Conservation (phyloP, 331 rosid species). For the Arachis monticola region DNA sequence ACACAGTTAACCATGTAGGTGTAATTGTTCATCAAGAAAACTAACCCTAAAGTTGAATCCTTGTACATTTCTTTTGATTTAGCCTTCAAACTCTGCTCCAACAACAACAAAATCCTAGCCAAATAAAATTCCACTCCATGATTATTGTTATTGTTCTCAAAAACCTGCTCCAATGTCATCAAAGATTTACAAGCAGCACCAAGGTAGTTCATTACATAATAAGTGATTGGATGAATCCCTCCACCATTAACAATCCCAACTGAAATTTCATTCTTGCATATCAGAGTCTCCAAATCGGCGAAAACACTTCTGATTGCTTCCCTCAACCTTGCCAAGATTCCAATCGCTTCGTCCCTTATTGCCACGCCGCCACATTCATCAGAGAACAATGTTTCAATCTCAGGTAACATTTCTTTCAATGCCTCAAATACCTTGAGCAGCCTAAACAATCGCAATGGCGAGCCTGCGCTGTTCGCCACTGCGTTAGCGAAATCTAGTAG, state of each 20-base stretch:
- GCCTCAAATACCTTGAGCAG: conserved; percentile 50
- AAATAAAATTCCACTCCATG: conserved; percentile 46
- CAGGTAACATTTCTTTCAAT: conserved; percentile 26
- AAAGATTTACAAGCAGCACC: conserved; percentile 56
- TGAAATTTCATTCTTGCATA: conserved; percentile 55
- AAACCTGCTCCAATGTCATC: conserved; percentile 55
- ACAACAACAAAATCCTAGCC: conserved; percentile 65
- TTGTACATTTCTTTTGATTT: conserved; percentile 8
- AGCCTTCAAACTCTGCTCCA: conserved; percentile 59
- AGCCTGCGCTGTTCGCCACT: conserved; percentile 52
- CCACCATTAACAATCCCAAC: conserved; percentile 62
- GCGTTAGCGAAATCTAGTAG: conserved; percentile 65
- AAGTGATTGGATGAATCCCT: conserved; percentile 70
- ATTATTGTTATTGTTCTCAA: conserved; percentile 48
- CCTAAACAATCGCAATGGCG: conserved; percentile 63
- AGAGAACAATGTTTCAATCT: conserved; percentile 47
- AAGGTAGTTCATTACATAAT: conserved; percentile 74
- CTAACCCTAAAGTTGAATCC: conserved; percentile 55
- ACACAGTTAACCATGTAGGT: conserved; percentile 62
- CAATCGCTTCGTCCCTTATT: conserved; percentile 56
- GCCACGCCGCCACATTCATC: conserved; percentile 52
- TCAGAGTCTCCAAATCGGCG: conserved; percentile 68
- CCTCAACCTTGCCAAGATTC: conserved; percentile 62
- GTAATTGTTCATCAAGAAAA: conserved; percentile 68
- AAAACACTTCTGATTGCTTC: conserved; percentile 62